These are phyloP conservation scores for Microbotryum silenes-acaulis DNA, from an alignment of 1,284 basidiomycete species.

Conservation along the genomic window DNA sequence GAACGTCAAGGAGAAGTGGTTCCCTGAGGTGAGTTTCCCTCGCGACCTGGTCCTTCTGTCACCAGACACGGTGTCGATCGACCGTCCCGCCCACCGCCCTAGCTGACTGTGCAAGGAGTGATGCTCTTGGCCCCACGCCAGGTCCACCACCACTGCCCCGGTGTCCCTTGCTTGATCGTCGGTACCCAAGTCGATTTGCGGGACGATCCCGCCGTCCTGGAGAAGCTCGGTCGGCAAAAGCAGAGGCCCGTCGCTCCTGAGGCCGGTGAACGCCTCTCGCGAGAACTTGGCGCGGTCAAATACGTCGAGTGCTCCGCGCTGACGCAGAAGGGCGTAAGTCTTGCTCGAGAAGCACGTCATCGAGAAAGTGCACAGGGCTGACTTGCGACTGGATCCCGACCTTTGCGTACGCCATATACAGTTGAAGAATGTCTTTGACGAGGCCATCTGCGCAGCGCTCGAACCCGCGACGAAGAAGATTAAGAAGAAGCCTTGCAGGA, in stretches of 20 bases:
- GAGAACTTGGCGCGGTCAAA: conserved; percentile 95
- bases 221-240: conserved; percentile 93
- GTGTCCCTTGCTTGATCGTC: conserved; percentile 96
- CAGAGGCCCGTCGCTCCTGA: conserved; percentile 84
- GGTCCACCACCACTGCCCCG: conserved; percentile 99
- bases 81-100: too few relatives aligned
- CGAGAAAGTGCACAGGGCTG: neutral
- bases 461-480: conserved; percentile 88
- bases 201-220: conserved; percentile 84
- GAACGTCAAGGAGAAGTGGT: conserved; percentile 99
- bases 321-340: conserved; percentile 76
- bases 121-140: conserved; percentile 2
- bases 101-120: too few relatives aligned
- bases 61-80: neutral
- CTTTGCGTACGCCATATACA: neutral
- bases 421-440: conserved; percentile 99
- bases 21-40: conserved; percentile 61
- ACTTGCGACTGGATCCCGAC: neutral
- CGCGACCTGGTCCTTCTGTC: neutral
- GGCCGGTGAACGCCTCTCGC: conserved; percentile 84
- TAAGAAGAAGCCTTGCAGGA: conserved; percentile 62
- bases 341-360: neutral
- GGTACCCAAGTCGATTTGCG: conserved; percentile 97
- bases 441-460: conserved; percentile 97
- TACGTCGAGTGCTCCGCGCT: conserved; percentile 98